Evolutionary conservation across 805 yeast genomes (phyloP), one percentile per base, ranked within the genome.

Genomic region (Teunomyces cretensis): DNA sequence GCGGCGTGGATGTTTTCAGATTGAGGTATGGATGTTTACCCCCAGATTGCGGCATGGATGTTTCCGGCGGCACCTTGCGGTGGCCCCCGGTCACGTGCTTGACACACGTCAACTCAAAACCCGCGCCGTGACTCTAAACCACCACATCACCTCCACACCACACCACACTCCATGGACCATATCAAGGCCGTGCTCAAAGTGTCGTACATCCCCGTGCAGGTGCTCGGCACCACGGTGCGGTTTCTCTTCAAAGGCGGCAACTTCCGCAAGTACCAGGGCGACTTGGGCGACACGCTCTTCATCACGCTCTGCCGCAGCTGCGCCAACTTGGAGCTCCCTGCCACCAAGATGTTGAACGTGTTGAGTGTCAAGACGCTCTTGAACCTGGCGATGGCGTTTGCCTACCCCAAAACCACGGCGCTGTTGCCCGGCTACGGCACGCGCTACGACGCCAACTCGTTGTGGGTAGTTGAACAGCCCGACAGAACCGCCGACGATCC

Each of bases 381-480:
- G 8, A 52, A 48, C 9, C 46, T 28, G 14, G 42, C 53, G 12
- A 28, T 46, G 12, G 43, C 48, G n/a, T 19, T 33, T 19, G 17
- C 39, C 13, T 30, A 27, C 36, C 13, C 24, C 28, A 30, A 30
- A 14, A 42, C 37, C 9, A 41, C 43, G n/a, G 27, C 17, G 13
- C 11, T 16, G 13, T 47, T 66, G 9, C 65, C 67, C 1, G 61
- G 61, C 6, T 71, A 58, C 42, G 76, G 76, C 5, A 53, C 60
- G 27, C 45, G 51, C 19, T 67, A 52, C 45, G 68, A 65, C 46
- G 50, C 49, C 9, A 55, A 64, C 42, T 57, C 68, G 14, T 48
- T 54, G 33, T 72, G 75, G 76, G 47, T 70, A 12, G 65, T 54
- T 5, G 62, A 61, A 43, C 61, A 60, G 42, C 59, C 59, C 9